A percentile compares a stretch with the other conserved stretches of the same genome.
These are phyloP conservation scores for Zoysia matrella DNA, from an alignment of 202 grass and related monocot genomes.

Conservation along the genomic window DNA sequence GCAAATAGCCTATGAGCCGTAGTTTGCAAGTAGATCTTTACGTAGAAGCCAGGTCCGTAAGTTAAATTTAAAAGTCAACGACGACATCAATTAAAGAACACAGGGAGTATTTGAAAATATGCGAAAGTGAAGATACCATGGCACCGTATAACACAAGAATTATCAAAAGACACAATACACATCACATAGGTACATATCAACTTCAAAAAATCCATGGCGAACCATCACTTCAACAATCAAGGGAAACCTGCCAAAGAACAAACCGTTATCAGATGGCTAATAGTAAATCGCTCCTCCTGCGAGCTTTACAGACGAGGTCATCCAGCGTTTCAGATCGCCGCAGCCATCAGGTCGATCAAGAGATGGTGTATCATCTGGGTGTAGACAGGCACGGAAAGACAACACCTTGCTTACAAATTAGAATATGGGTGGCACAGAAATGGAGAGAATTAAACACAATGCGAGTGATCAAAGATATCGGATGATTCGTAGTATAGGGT, in stretches of 20 bases:
- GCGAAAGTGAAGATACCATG: too few relatives aligned
- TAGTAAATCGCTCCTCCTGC: not conserved
- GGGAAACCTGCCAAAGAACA: not conserved
- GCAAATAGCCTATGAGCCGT: too few relatives aligned
- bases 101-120: not conserved
- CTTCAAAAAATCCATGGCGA: not conserved
- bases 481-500: not conserved
- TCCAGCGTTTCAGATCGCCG: too few relatives aligned
- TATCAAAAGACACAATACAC: not conserved
- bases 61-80: too few relatives aligned
- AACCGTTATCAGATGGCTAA: not conserved
- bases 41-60: too few relatives aligned
- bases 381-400: not conserved
- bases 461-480: not conserved
- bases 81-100: too few relatives aligned
- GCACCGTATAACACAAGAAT: too few relatives aligned
- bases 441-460: not conserved
- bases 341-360: not conserved
- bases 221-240: not conserved
- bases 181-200: not conserved
- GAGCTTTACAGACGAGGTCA: not conserved
- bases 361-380: not conserved
- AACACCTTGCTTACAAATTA: not conserved
- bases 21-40: too few relatives aligned
- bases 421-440: not conserved